Conservation (phyloP, 169 alveolate species). For the Cryptosporidium sp. region DNA sequence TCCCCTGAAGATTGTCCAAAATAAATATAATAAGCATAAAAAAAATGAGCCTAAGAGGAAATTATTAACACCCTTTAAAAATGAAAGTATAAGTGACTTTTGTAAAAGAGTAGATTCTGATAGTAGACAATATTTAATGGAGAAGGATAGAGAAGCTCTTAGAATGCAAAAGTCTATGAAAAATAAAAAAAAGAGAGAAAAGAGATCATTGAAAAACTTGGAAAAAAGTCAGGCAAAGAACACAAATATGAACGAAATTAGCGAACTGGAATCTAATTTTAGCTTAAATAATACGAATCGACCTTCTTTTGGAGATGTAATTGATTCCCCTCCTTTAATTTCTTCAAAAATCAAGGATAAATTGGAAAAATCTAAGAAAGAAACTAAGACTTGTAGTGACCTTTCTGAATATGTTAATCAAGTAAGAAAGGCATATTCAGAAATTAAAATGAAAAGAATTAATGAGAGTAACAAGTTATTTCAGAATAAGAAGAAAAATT, state of each 20-base stretch:
- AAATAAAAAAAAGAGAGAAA: constrained; percentile 53
- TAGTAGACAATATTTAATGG: constrained; percentile 1
- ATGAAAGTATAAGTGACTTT: constrained; percentile 52
- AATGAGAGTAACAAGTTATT: background rate
- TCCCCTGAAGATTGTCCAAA: constrained; percentile 25
- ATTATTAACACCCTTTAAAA: constrained; percentile 15
- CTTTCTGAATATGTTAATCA: constrained; percentile 28
- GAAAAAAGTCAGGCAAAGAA: constrained; percentile 1
- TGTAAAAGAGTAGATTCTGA: constrained; percentile 60
- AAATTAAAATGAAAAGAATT: constrained; percentile 19
- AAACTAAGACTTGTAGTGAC: constrained; percentile 16
- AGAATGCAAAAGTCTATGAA: constrained; percentile 18
- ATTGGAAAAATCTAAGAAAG: constrained; percentile 36
- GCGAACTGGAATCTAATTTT: background rate
- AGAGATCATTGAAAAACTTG: constrained; percentile 14
- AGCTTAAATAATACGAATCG: background rate
- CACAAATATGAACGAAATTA: background rate
- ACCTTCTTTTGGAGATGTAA: constrained; percentile 59
- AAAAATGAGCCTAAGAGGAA: constrained; percentile 2
- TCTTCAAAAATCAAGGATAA: constrained; percentile 41
- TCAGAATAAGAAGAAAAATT: background rate
- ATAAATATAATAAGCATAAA: constrained; percentile 21
- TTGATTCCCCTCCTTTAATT: constrained; percentile 42
- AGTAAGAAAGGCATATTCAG: constrained; percentile 52
- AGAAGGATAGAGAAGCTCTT: constrained; percentile 53